phyloP scores from a whole-genome alignment of 2,329 filamentous ascomycete genomes.

The Neopestalotiopsis sp. region DNA sequence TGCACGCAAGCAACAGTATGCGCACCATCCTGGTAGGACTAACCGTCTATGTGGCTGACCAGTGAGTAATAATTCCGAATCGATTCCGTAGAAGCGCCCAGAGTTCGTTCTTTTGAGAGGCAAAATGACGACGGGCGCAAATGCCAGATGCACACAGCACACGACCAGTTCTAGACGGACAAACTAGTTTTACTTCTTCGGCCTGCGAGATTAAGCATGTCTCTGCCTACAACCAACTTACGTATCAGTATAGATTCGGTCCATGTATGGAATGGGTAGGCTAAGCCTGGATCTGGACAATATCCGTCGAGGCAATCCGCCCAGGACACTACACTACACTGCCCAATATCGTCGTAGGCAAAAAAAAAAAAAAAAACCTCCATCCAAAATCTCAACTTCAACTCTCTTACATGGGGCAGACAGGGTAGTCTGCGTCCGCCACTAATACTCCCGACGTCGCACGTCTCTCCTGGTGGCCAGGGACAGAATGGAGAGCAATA shows the following conservation, averaged over 20 bases:
- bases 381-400: background rate
- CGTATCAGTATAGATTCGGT: background rate
- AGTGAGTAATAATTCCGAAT: background rate
- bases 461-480: background rate
- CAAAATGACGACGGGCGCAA: background rate
- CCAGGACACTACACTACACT: background rate
- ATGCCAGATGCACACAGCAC: background rate
- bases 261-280: background rate
- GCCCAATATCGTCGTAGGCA: background rate
- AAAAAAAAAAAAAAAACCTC: background rate
- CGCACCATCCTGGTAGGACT: background rate
- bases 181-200: background rate
- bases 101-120: background rate
- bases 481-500: background rate
- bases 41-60: background rate
- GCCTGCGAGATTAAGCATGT: background rate
- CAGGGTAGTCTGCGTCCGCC: background rate
- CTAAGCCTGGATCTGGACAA: background rate
- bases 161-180: background rate
- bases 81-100: background rate
- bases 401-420: background rate
- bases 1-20: background rate
- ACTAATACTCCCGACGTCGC: conserved; percentile 11
- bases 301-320: background rate
- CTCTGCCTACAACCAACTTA: background rate